These are phyloP conservation scores for Pseudohyphozyma bogoriensis DNA, from an alignment of 768 basidiomycete species.

Conservation along the genomic window DNA sequence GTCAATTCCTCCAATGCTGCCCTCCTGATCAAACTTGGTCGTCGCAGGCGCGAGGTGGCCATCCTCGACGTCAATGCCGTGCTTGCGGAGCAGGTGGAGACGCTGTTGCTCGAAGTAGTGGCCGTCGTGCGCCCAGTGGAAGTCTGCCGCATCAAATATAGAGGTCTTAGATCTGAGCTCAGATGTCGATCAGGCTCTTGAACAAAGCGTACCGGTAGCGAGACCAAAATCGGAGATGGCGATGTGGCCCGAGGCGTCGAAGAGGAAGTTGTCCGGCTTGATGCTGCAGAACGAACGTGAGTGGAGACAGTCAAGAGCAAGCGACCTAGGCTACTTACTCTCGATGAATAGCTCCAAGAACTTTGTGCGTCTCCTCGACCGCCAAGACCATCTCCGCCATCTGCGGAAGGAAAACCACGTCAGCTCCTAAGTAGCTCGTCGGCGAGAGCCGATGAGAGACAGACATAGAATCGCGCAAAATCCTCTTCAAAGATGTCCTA, in stretches of 20 bases:
- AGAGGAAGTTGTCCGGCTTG: constrained; percentile 64
- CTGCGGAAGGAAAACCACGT: constrained; percentile 52
- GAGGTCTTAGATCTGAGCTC: background rate
- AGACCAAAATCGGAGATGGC: constrained; percentile 91
- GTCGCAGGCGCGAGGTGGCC: constrained; percentile 17
- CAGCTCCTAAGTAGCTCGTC: too few relatives aligned
- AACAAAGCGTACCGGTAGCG: constrained; percentile 67
- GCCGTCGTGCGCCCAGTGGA: constrained; percentile 89
- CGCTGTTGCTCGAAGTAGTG: constrained; percentile 83
- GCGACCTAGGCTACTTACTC: constrained; percentile 89
- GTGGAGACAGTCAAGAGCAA: too few relatives aligned
- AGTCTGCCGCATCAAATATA: too few relatives aligned
- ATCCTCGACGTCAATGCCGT: constrained; percentile 91
- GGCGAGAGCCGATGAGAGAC: constrained; percentile 2
- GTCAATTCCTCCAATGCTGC: constrained; percentile 54
- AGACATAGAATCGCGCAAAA: constrained; percentile 35
- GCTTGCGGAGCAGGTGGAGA: constrained; percentile 71
- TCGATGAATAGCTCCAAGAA: constrained; percentile 87
- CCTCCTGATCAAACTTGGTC: constrained; percentile 48
- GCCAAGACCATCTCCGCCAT: constrained; percentile 88
- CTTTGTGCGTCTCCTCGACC: constrained; percentile 79
- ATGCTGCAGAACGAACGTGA: too few relatives aligned
- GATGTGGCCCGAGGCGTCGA: constrained; percentile 86
- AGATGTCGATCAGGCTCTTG: too few relatives aligned
- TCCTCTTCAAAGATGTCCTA: constrained; percentile 36